These are phyloP conservation scores for Arabidopsis suecica DNA, from an alignment of 345 rosid genomes.

Conservation along the genomic window DNA sequence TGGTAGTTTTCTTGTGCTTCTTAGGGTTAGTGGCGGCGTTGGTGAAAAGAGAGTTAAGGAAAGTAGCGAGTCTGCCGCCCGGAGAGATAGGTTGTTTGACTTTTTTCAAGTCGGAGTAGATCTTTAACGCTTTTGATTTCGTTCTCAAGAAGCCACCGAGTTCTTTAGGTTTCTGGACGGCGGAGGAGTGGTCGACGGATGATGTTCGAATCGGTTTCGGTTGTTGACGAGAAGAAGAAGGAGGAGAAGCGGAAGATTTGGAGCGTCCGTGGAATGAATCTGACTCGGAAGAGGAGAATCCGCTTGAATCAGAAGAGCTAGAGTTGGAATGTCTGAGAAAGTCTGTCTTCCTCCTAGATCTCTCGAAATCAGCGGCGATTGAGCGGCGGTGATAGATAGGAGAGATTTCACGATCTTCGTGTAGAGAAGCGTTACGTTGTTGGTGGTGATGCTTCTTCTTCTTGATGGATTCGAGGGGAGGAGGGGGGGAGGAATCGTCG, in stretches of 20 bases:
- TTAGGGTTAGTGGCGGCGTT: slow-evolving; percentile 51
- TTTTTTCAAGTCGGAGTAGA: slow-evolving; percentile 81
- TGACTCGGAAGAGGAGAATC: slow-evolving; percentile 79
- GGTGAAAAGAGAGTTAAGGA: slow-evolving; percentile 78
- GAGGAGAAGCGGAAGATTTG: slow-evolving; percentile 34
- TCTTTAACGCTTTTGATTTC: slow-evolving; percentile 79
- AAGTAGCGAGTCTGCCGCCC: slow-evolving; percentile 73
- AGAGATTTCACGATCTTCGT: slow-evolving; percentile 20
- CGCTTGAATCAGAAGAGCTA: slow-evolving; percentile 77
- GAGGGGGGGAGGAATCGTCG: slow-evolving; percentile 51
- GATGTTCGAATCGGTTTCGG: slow-evolving; percentile 64
- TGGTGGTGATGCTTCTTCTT: slow-evolving; percentile 20
- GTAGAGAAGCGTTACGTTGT: slow-evolving; percentile 3
- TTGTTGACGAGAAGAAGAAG: slow-evolving; percentile 28
- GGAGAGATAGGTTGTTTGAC: slow-evolving; percentile 93
- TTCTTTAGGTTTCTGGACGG: slow-evolving; percentile 48
- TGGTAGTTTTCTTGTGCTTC: slow-evolving; percentile 36
- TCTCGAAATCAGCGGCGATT: slow-evolving; percentile 49
- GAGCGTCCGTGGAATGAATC: slow-evolving; percentile 55
- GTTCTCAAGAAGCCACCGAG: slow-evolving; percentile 64
- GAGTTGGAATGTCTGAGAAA: slow-evolving; percentile 60
- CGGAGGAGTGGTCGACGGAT: slow-evolving; percentile 37
- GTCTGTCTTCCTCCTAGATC: slow-evolving; percentile 38
- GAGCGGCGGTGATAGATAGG: slow-evolving; percentile 56
- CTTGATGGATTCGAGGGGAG: slow-evolving; percentile 24